Percentiles rank a stretch among this genome's conserved stretches.
Evolutionary conservation across 805 yeast species (phyloP).

Genomic region (Lipomyces oligophaga): DNA sequence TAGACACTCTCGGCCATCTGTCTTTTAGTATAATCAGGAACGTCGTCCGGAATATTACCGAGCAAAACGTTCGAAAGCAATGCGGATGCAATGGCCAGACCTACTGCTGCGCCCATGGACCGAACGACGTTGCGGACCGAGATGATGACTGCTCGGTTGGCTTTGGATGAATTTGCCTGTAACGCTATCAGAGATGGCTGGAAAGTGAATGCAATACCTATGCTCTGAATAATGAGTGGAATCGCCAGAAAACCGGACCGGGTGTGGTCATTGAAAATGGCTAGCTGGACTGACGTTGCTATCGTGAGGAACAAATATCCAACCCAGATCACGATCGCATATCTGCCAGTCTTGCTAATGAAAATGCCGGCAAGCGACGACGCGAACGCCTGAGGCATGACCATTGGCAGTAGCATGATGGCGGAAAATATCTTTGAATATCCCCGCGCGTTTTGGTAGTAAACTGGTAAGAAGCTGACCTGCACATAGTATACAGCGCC

Average conservation of each 20-base stretch:
- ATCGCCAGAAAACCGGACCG: conserved; percentile 41
- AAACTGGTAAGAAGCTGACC: conserved; percentile 48
- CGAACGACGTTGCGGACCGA: conserved; percentile 55
- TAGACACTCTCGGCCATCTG: conserved; percentile 15
- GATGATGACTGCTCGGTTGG: conserved; percentile 57
- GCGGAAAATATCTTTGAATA: conserved; percentile 43
- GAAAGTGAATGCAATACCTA: conserved; percentile 50
- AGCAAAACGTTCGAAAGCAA: conserved; percentile 30
- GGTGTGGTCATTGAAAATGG: conserved; percentile 35
- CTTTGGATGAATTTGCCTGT: conserved; percentile 49
- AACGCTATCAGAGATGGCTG: conserved; percentile 56
- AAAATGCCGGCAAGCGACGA: conserved; percentile 47
- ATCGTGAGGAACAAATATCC: conserved; percentile 46
- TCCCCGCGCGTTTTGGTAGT: conserved; percentile 47
- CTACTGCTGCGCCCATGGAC: conserved; percentile 60
- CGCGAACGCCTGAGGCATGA: conserved; percentile 43
- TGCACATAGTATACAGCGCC: conserved; percentile 50
- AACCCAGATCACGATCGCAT: conserved; percentile 40
- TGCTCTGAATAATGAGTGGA: conserved; percentile 40
- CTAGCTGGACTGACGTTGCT: conserved; percentile 42
- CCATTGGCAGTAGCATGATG: conserved; percentile 44
- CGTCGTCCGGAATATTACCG: conserved; percentile 8
- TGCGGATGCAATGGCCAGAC: conserved; percentile 45
- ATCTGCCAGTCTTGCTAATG: conserved; percentile 45
- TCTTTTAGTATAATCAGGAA: conserved; percentile 5